Evolutionary conservation across 129 eudicot species (phyloP), one percentile per base, ranked within the genome.

Genomic region (Helianthus annuus): DNA sequence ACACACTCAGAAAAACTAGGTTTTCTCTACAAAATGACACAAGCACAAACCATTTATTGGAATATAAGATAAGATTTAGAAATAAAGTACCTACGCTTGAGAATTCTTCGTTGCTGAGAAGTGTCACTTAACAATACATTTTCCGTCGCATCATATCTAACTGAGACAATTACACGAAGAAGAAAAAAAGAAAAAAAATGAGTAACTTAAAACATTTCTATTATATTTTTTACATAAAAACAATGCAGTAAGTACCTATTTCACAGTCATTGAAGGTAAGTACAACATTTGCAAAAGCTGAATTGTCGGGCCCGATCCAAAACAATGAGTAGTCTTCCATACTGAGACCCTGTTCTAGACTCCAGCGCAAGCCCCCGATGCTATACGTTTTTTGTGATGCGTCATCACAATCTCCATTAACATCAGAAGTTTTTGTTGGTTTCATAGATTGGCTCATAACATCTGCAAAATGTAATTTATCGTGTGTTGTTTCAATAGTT

Each of bases 331-430:
- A 94, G 67, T 90, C 98, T 66, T 87, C 93, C 81, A 94, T 80
- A 66, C 17, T 84, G 57, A 39, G 80, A 60, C 84, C 89, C 55
- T 77, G 71, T 48, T 90, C 82, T 78, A 94, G 48, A 62, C 70
- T 79, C 98, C 96, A 94, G 48, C 62, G 11, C 80, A 94, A 74
- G 34, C 98, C 98, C 71, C 98, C 97, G 15, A 94, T 85, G 61
- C 68, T 84, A 64, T 80, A 88, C 66, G 58, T 79, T 70, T 22
- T 74, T 68, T 42, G 13, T 44, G 24, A 60, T 64, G 73, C 78
- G 57, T 82, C 71, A 70, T 66, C 77, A 82, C 79, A 69, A 56
- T 66, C 45, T 69, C 65, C 87, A 64, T 77, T 64, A 15, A 38
- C 48, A 58, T 67, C 77, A 17, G 32, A 68, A 55, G 48, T 60